A percentile compares a stretch with the other conserved stretches of the same genome.
Conservation (phyloP, 176 grass and related monocot species). For the Avena sativa region DNA sequence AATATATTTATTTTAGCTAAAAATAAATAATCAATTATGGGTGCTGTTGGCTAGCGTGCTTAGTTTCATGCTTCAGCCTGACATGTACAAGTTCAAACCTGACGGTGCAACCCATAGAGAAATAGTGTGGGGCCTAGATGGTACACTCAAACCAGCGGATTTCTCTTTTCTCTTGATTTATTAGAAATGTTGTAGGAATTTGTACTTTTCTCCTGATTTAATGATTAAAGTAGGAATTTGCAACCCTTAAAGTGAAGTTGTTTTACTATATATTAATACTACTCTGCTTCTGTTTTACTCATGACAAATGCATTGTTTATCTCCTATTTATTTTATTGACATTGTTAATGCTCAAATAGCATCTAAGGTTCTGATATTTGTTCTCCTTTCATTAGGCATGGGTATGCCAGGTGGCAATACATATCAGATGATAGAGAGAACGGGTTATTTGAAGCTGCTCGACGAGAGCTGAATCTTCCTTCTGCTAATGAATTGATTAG, state of each 20-base stretch:
- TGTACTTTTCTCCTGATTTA: conserved; percentile 21
- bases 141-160: background rate
- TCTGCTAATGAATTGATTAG: conserved; percentile 52
- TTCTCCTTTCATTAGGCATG: conserved; percentile 64
- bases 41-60: background rate
- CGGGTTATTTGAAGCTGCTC: conserved; percentile 79
- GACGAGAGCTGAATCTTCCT: conserved; percentile 81
- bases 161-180: background rate
- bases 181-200: background rate
- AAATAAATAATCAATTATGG: background rate
- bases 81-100: background rate
- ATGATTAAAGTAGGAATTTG: conserved; percentile 24
- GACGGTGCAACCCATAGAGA: background rate
- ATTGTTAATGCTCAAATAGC: conserved; percentile 20
- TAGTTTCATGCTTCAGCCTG: background rate
- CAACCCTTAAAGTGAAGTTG: background rate
- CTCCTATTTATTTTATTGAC: background rate
- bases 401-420: conserved; percentile 97
- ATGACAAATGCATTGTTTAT: conserved; percentile 20
- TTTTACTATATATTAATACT: conserved; percentile 13
- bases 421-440: conserved; percentile 85
- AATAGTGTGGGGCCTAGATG: background rate
- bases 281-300: conserved; percentile 16
- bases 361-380: conserved; percentile 36
- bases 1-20: background rate